Evolutionary conservation across 768 basidiomycete species (phyloP).

Genomic region (Mycena kentingensis): DNA sequence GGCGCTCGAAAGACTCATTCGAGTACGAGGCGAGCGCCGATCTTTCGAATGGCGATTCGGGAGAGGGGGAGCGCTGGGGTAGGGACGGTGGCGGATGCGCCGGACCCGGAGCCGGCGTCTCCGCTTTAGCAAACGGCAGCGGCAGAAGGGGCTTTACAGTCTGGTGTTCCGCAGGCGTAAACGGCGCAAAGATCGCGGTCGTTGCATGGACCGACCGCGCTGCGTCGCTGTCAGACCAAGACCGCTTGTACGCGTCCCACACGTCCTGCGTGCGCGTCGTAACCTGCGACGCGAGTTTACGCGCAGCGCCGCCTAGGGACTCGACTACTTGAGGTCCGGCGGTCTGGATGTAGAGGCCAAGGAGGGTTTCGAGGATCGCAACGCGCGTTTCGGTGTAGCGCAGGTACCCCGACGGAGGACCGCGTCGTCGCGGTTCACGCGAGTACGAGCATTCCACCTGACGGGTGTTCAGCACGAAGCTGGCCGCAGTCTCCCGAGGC

Average conservation of each 20-base stretch:
- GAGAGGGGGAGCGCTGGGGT: neutral
- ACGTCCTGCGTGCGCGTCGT: constrained; percentile 32
- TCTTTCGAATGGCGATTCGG: constrained; percentile 5
- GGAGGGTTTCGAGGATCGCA: constrained; percentile 29
- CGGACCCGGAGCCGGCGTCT: neutral
- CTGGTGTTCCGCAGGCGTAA: constrained; percentile 26
- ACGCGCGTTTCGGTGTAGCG: constrained; percentile 33
- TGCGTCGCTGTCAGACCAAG: constrained; percentile 27
- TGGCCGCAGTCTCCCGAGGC: neutral
- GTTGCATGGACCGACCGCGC: constrained; percentile 27
- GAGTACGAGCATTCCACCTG: constrained; percentile 31
- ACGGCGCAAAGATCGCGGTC: constrained; percentile 29
- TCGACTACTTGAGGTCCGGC: constrained; percentile 3
- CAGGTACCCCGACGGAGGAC: constrained; percentile 34
- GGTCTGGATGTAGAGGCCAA: constrained; percentile 27
- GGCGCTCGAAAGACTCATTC: constrained; percentile 22
- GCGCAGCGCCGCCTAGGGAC: constrained; percentile 3
- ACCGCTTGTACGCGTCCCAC: constrained; percentile 30
- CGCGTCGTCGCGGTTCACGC: constrained; percentile 31
- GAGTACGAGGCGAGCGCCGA: constrained; percentile 10
- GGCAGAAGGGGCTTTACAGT: constrained; percentile 28
- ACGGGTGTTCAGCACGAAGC: no score
- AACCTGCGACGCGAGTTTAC: constrained; percentile 22
- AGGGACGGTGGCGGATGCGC: neutral
- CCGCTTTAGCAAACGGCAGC: neutral